These are phyloP conservation scores for Aspergillus quadricinctus DNA, from an alignment of 2,329 filamentous ascomycete species.

Conservation along the genomic window DNA sequence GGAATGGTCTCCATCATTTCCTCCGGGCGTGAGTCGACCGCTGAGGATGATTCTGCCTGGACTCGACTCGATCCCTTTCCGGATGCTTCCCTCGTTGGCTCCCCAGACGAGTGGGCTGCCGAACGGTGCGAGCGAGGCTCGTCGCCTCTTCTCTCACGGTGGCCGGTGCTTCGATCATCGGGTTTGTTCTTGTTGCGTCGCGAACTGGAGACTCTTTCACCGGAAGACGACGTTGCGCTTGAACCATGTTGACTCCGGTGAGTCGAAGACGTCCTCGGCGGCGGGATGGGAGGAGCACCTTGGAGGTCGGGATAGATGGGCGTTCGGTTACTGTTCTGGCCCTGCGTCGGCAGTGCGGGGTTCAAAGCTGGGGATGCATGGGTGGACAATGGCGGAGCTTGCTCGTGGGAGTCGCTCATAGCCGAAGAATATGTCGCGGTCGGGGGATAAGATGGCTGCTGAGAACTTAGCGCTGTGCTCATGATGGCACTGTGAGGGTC, in stretches of 20 bases:
- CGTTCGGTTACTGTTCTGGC: slow-evolving; percentile 29
- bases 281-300: slow-evolving; percentile 63
- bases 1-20: slow-evolving; percentile 52
- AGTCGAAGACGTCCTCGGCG: slow-evolving; percentile 76
- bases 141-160: slow-evolving; percentile 40
- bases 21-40: slow-evolving; percentile 29
- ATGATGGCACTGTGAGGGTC: slow-evolving; percentile 9
- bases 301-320: slow-evolving; percentile 47
- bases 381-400: slow-evolving; percentile 38
- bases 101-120: slow-evolving; percentile 45
- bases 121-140: slow-evolving; percentile 43
- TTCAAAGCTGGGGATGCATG: slow-evolving; percentile 41
- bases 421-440: slow-evolving; percentile 34
- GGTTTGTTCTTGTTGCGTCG: slow-evolving; percentile 36
- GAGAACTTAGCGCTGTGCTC: slow-evolving; percentile 21
- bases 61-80: slow-evolving; percentile 40
- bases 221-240: slow-evolving; percentile 31
- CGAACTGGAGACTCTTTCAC: slow-evolving; percentile 37
- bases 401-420: slow-evolving; percentile 44
- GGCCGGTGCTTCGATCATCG: slow-evolving; percentile 39
- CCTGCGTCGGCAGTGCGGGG: slow-evolving; percentile 22
- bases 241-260: slow-evolving; percentile 46
- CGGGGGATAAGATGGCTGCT: slow-evolving; percentile 29
- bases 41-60: slow-evolving; percentile 28
- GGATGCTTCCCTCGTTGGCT: slow-evolving; percentile 36